Evolutionary conservation across 176 grass and related monocot genomes (phyloP), one percentile per base, ranked within the genome.

Genomic region (Avena eriantha): DNA sequence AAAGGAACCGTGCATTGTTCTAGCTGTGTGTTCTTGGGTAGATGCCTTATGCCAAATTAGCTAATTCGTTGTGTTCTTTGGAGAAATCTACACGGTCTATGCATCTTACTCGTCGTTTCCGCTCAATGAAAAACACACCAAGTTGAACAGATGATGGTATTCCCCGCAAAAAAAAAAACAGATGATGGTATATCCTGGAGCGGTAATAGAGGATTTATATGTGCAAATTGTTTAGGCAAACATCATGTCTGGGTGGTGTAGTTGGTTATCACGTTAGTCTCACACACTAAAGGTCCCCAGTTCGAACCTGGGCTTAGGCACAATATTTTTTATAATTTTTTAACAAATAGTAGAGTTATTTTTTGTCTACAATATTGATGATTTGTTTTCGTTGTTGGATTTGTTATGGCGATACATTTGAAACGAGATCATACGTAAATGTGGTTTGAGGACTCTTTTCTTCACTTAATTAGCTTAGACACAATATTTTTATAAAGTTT

Each of bases 221-320:
- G 6, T 7, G 39, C 39, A 41, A 7, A 41, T 41, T 7, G 39
- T 41, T 41, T 1, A 41, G 1, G 39, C 7, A 41, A 5, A 41
- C 36, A 26, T 1, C 1, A 17, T 76, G 81, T 75, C 82, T 74
- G 69, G 69, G 90, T 97, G 89, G 92, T 97, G 89, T 93, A 97
- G 93, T 97, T 92, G 91, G 93, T 95, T 90, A 93, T 95, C 89
- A 97, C 89, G 89, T 90, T 93, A 95, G 90, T 95, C 93, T 95
- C 91, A 91, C 89, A 95, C 89, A 93, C 88, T 95, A 89, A 88
- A 91, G 91, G 87, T 97, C 95, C 92, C 95, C 91, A 89, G 89
- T 95, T 97, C 85, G 71, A 93, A 59, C 68, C 90, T 91, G 79
- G 92, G 89, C 90, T 83, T 56, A 74, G 89, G 91, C 73, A 89